These are phyloP conservation scores for Cryphonectria japonica DNA, from an alignment of 2,329 filamentous ascomycete genomes.

Conservation along the genomic window DNA sequence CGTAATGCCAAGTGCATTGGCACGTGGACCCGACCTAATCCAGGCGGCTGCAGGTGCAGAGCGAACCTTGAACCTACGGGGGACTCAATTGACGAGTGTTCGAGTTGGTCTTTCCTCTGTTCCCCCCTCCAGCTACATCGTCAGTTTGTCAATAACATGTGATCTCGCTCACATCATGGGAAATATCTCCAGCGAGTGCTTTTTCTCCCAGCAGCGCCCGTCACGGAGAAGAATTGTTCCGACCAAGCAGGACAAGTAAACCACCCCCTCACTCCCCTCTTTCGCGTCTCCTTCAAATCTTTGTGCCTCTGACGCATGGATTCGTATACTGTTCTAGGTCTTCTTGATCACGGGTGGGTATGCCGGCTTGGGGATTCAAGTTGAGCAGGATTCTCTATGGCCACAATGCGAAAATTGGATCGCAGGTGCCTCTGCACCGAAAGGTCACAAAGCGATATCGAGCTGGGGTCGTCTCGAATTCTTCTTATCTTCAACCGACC, in stretches of 20 bases:
- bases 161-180: slow-evolving; percentile 30
- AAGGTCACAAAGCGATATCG: slow-evolving; percentile 8
- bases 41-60: too few relatives aligned
- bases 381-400: slow-evolving; percentile 53
- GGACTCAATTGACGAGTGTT: background rate
- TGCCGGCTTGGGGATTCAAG: slow-evolving; percentile 46
- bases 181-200: slow-evolving; percentile 34
- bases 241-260: slow-evolving; percentile 33
- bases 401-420: slow-evolving; percentile 54
- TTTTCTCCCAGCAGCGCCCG: slow-evolving; percentile 30
- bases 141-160: background rate
- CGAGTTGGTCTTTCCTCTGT: background rate
- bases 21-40: too few relatives aligned
- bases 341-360: slow-evolving; percentile 46
- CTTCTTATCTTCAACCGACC: slow-evolving; percentile 17
- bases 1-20: background rate
- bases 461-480: slow-evolving; percentile 1
- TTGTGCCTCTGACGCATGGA: background rate
- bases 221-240: slow-evolving; percentile 36
- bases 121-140: background rate
- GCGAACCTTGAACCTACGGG: background rate
- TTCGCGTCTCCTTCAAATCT: too few relatives aligned
- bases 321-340: background rate
- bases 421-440: slow-evolving; percentile 41
- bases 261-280: background rate